Evolutionary conservation across 2,329 filamentous ascomycete species (phyloP), one percentile per base, ranked within the genome.

Genomic region (Ascochyta koolunga): DNA sequence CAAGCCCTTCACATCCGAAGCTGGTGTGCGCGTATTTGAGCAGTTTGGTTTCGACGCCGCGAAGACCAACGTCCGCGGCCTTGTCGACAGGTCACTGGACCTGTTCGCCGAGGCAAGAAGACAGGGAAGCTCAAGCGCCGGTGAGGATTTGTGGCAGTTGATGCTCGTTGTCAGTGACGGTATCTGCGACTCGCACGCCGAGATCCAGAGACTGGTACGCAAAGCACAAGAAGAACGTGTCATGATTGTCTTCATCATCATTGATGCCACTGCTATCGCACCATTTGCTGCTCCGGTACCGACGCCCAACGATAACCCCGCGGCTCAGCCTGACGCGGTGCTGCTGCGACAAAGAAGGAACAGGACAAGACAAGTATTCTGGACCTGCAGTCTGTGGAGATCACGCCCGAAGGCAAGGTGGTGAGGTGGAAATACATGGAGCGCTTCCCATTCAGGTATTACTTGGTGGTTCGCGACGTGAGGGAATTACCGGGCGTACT

Each of bases 201-300:
- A 85, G 5, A 93, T 99, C 63, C 84, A 90, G 15, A 82, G 91
- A 5, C 82, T 98, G 19, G 86, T 99, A 10, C 83, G 95, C 9
- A 89, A 93, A 75, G 93, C 95, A 1, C 87, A 92, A 68, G 93
- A 97, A 74, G 91, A 97, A 77, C 83, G 92, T 15, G 96, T 99
- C 71, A 97, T 99, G 91, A 87, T 98, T 59, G 93, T 99, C 5
- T 99, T 99, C 74, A 91, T 99, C 66, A 89, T 99, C 67, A 91
- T 99, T 70, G 95, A 99, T 78, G 81, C 85, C 38, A 70, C 66
- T 1, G 62, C 71, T 4, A 58, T 65, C 4, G 39, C 54, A 6
- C 41, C 54, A 3, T 50, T 52, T n/a, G 43, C 38, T 18, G 54
- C 50, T 8, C 43, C 62, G 3, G 43, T 42, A 1, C 48, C 54